Evolutionary conservation across 2,329 filamentous ascomycete genomes (phyloP).

Genomic region (Curvularia sp.): DNA sequence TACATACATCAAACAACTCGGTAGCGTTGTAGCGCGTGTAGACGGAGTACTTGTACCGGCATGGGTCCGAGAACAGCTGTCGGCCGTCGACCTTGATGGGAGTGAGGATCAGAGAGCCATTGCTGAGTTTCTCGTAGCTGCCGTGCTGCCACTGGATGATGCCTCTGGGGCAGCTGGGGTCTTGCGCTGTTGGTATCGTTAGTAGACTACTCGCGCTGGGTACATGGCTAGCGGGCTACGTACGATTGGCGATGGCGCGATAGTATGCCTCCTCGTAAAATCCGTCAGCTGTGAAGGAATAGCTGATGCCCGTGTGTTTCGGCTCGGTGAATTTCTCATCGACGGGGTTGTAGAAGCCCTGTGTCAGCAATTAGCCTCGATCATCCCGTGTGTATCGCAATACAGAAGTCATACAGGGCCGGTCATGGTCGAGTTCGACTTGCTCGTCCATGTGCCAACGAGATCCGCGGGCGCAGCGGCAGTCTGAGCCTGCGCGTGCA

Average conservation of each 20-base stretch:
- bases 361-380: conserved; percentile 23
- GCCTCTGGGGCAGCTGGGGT: conserved; percentile 67
- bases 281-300: conserved; percentile 74
- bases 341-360: conserved; percentile 74
- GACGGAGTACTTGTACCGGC: conserved; percentile 60
- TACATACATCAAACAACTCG: conserved; percentile 66
- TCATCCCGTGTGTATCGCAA: no score
- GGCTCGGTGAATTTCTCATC: conserved; percentile 73
- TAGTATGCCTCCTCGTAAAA: conserved; percentile 75
- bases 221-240: conserved; percentile 41
- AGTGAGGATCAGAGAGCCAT: conserved; percentile 66
- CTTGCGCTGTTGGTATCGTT: conserved; percentile 56
- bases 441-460: conserved; percentile 76
- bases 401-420: conserved; percentile 63
- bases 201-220: conserved; percentile 19
- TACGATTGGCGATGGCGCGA: conserved; percentile 72
- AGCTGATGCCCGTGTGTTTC: conserved; percentile 70
- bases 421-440: conserved; percentile 72
- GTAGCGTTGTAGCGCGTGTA: conserved; percentile 73
- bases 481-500: conserved; percentile 44
- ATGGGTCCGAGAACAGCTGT: conserved; percentile 71
- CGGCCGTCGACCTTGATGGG: conserved; percentile 72
- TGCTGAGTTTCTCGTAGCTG: conserved; percentile 62
- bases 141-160: conserved; percentile 80
- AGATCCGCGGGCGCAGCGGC: conserved; percentile 52